A percentile compares a stretch with the other conserved stretches of the same genome.
These are phyloP conservation scores for Nitzschia inconspicua DNA, from an alignment of 108 stramenopile species.

Conservation along the genomic window DNA sequence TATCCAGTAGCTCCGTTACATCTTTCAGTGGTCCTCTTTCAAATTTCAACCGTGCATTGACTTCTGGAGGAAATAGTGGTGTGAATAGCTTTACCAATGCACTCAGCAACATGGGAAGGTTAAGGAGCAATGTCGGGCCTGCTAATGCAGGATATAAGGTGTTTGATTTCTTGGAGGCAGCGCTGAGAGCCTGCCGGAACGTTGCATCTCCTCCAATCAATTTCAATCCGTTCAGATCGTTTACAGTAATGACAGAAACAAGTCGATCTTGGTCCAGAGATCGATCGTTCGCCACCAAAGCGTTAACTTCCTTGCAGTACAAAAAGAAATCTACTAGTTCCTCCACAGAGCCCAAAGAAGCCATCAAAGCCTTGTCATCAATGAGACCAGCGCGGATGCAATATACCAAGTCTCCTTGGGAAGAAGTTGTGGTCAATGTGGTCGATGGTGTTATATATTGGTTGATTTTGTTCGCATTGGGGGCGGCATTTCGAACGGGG, in stretches of 20 bases:
- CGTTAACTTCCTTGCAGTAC: slow-evolving; percentile 78
- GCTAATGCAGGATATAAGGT: slow-evolving; percentile 56
- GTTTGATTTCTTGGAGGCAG: slow-evolving; percentile 59
- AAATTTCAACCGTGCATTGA: slow-evolving; percentile 62
- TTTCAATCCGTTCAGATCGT: slow-evolving; percentile 68
- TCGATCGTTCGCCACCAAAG: slow-evolving; percentile 56
- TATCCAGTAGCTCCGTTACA: slow-evolving; percentile 46
- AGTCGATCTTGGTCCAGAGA: slow-evolving; percentile 46
- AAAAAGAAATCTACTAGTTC: slow-evolving; percentile 76
- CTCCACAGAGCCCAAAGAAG: slow-evolving; percentile 36
- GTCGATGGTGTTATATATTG: slow-evolving; percentile 45
- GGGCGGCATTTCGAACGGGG: slow-evolving; percentile 57
- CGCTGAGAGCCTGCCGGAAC: slow-evolving; percentile 62
- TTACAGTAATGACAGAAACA: slow-evolving; percentile 57
- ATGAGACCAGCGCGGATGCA: slow-evolving; percentile 83
- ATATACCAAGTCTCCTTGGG: slow-evolving; percentile 60
- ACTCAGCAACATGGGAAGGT: slow-evolving; percentile 61
- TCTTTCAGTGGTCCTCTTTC: slow-evolving; percentile 59
- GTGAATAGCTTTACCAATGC: slow-evolving; percentile 77
- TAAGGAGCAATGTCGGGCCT: slow-evolving; percentile 75
- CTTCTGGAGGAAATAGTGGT: slow-evolving; percentile 70
- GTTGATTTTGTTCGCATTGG: slow-evolving; percentile 38
- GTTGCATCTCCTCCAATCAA: slow-evolving; percentile 54
- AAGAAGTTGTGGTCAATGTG: slow-evolving; percentile 50
- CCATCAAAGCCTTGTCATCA: slow-evolving; percentile 74